A percentile compares a stretch with the other conserved stretches of the same genome.
Conservation (phyloP, 805 yeast genomes). For the Sugiyamaella valdiviana region DNA sequence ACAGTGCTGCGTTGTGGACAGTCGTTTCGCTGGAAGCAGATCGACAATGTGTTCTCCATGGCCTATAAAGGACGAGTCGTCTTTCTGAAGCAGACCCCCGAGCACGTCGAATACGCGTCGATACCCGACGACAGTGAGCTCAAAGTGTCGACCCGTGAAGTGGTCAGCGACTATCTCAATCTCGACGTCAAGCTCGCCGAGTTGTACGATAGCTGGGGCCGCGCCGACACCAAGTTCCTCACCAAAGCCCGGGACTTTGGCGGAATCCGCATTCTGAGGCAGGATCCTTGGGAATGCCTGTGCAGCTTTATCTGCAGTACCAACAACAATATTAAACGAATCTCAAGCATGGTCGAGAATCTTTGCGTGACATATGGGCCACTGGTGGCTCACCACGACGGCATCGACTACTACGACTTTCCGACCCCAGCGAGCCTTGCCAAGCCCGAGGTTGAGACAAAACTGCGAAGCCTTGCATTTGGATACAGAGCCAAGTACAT, state of each 20-base stretch:
- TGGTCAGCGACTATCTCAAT: conserved; percentile 66
- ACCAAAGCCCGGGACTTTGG: conserved; percentile 35
- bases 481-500: conserved; percentile 93
- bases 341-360: conserved; percentile 83
- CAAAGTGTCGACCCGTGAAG: conserved; percentile 30
- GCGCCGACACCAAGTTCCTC: conserved; percentile 46
- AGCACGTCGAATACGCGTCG: neutral
- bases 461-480: conserved; percentile 47
- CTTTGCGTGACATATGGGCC: conserved; percentile 68
- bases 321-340: conserved; percentile 91
- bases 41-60: conserved; percentile 47
- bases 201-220: conserved; percentile 58
- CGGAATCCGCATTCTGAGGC: conserved; percentile 81
- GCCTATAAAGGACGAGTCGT: conserved; percentile 55
- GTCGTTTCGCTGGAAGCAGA: conserved; percentile 71
- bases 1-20: conserved; percentile 80
- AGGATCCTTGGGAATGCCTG: conserved; percentile 96
- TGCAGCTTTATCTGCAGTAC: conserved; percentile 89
- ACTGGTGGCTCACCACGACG: conserved; percentile 47
- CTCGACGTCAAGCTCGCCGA: conserved; percentile 47
- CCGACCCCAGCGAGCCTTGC: conserved; percentile 58
- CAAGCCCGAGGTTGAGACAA: conserved; percentile 38
- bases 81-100: conserved; percentile 54
- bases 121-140: conserved; percentile 16
- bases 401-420: conserved; percentile 58